A percentile compares a stretch with the other conserved stretches of the same genome.
These are phyloP conservation scores for Myriosclerotinia scirpicola DNA, from an alignment of 2,329 filamentous ascomycete genomes.

Conservation along the genomic window DNA sequence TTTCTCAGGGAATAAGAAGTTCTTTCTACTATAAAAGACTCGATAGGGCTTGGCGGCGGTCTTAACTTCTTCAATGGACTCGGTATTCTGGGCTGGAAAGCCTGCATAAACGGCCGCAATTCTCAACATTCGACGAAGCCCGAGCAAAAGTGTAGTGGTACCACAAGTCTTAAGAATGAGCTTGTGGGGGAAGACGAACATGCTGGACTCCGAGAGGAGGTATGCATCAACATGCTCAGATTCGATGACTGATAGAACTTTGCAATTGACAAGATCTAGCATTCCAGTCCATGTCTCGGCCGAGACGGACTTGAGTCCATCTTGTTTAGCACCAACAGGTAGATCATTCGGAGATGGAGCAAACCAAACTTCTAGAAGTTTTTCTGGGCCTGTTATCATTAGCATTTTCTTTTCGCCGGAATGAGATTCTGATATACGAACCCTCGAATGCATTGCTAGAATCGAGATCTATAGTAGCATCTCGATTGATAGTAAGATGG, in stretches of 20 bases:
- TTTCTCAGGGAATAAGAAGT: slow-evolving; percentile 92
- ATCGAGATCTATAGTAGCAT: slow-evolving; percentile 88
- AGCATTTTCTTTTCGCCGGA: slow-evolving; percentile 32
- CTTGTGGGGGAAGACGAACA: slow-evolving; percentile 99
- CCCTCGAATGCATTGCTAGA: slow-evolving; percentile 96
- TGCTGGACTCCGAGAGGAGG: slow-evolving; percentile 96
- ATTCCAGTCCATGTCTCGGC: slow-evolving; percentile 90
- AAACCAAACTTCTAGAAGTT: slow-evolving; percentile 98
- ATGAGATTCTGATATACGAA: slow-evolving; percentile 42
- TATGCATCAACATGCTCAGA: slow-evolving; percentile 96
- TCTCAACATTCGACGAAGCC: slow-evolving; percentile 85
- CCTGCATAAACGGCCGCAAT: slow-evolving; percentile 85
- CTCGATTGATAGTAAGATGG: slow-evolving; percentile 93
- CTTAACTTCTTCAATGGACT: slow-evolving; percentile 63
- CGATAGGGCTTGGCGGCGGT: slow-evolving; percentile 86
- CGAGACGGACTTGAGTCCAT: slow-evolving; percentile 82
- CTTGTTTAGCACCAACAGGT: slow-evolving; percentile 66
- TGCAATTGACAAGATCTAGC: slow-evolving; percentile 98
- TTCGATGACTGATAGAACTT: slow-evolving; percentile 90
- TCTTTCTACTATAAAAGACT: slow-evolving; percentile 99
- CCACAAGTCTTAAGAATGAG: slow-evolving; percentile 98
- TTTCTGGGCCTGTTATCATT: slow-evolving; percentile 72
- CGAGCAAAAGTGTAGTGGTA: slow-evolving; percentile 88
- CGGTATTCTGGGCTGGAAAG: slow-evolving; percentile 78
- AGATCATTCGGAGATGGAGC: slow-evolving; percentile 73